Percentiles rank a stretch among this genome's conserved stretches.
Conservation (phyloP, 257 asterid species). For the Leptodermis oblonga region DNA sequence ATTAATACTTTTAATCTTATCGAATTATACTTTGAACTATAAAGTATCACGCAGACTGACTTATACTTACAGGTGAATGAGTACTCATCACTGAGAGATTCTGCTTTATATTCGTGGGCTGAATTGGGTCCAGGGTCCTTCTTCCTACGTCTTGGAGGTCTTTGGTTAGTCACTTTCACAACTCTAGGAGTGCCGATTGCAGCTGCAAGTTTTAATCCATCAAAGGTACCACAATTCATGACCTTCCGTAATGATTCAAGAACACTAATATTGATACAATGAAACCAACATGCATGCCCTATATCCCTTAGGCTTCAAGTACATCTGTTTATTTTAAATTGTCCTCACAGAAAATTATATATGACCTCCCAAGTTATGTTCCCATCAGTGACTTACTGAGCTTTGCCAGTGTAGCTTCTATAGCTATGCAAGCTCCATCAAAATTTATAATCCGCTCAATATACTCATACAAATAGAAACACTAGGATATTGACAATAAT, state of each 20-base stretch:
- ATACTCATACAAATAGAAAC: neutral
- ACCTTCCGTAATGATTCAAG: neutral
- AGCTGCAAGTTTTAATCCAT: constrained; percentile 80
- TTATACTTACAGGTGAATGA: constrained; percentile 56
- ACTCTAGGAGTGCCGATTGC: constrained; percentile 86
- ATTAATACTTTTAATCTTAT: neutral
- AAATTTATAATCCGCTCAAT: neutral
- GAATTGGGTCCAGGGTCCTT: constrained; percentile 64
- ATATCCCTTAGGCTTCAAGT: neutral
- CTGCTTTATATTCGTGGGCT: constrained; percentile 58
- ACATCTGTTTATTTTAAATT: neutral
- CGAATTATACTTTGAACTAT: neutral
- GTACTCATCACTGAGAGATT: constrained; percentile 67
- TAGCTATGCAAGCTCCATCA: neutral
- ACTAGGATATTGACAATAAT: neutral
- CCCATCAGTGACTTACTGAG: neutral
- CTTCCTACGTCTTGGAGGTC: constrained; percentile 78
- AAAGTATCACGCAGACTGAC: neutral
- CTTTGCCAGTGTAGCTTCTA: neutral
- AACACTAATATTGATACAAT: neutral
- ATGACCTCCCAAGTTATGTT: no score
- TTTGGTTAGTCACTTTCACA: constrained; percentile 74
- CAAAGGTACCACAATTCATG: constrained; percentile 41
- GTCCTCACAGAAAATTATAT: neutral
- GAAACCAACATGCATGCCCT: neutral